Base-by-base conservation (phyloP, 805 yeast species). In the Candida khao-thaluensis region DNA sequence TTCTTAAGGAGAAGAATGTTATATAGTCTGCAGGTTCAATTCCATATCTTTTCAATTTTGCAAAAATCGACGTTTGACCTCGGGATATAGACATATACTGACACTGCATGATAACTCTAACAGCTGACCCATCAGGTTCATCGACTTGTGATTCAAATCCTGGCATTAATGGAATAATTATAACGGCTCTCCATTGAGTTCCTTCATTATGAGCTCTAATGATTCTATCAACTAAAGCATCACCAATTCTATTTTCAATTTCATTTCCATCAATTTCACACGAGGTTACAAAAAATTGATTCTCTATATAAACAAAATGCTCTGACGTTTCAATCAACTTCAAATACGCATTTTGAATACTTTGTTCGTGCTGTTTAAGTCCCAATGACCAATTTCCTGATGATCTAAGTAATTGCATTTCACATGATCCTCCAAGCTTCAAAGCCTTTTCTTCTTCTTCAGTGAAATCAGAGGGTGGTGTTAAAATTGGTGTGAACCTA, bases 181-280 rank as follows among this genome's bases (percentile, higher is more conserved):
- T 83, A 17, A 88, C 77, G 1, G 98, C 98, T 46, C 81, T 82
- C 99, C 99, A 93, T 8, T 69, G 60, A 38, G 79, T 83, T 4
- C 79, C 78, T 43, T 82, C 85, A 43, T 77, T 75, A 55, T 86
- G 85, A 0, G 99, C 99, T 33, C 89, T 74, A 23, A 90, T 84
- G 40, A 91, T 90, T 53, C 99, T 74, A 59, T 93, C 98, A n/a
- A 93, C 98, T 31, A 93, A 70, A 0, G 99, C 99, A 70, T 91
- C 96, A 28, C 96, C 99, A 48, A 93, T 85, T 56, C 87, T 74
- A 60, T 93, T 93, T 49, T 86, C 82, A 40, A 93, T 85, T 16
- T 79, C 80, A 4, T 82, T 82, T 28, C 95, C 95, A 52, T 85
- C 91, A 56, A 86, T 80, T 15, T 78, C 79, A 27, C 96, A 83